Percentiles rank a stretch among this genome's conserved stretches.
phyloP scores from a whole-genome alignment of 345 rosid genomes.

The Combretum micranthum region DNA sequence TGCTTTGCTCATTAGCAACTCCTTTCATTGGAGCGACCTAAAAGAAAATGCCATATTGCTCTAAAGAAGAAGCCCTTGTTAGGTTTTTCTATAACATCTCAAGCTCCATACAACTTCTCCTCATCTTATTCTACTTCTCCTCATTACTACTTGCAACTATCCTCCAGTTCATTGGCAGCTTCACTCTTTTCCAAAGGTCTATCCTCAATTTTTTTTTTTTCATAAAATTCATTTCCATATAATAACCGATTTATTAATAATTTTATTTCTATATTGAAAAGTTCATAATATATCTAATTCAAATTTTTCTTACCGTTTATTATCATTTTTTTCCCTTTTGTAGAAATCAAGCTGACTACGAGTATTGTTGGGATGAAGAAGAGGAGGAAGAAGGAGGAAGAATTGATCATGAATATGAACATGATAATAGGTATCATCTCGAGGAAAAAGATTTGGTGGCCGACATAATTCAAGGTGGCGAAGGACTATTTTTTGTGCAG shows the following conservation, averaged over 20 bases:
- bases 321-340: background rate
- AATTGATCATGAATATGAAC: background rate
- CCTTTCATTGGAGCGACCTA: constrained; percentile 13
- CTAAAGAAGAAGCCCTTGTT: constrained; percentile 66
- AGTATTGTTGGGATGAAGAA: constrained; percentile 41
- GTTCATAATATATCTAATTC: no score
- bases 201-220: background rate
- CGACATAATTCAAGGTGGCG: constrained; percentile 57
- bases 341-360: constrained; percentile 57
- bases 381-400: constrained; percentile 30
- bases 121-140: constrained; percentile 62
- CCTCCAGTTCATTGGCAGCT: constrained; percentile 60
- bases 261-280: no score
- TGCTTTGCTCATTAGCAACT: background rate
- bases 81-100: constrained; percentile 73
- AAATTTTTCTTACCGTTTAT: background rate
- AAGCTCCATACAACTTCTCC: constrained; percentile 52
- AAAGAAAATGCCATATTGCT: constrained; percentile 60
- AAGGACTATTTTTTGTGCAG: constrained; percentile 39
- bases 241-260: background rate
- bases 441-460: constrained; percentile 48
- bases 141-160: constrained; percentile 45
- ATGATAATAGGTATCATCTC: constrained; percentile 30
- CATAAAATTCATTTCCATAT: background rate
- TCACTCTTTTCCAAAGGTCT: constrained; percentile 55